Conservation (phyloP, 768 basidiomycete species). For the Paxillus involutus region DNA sequence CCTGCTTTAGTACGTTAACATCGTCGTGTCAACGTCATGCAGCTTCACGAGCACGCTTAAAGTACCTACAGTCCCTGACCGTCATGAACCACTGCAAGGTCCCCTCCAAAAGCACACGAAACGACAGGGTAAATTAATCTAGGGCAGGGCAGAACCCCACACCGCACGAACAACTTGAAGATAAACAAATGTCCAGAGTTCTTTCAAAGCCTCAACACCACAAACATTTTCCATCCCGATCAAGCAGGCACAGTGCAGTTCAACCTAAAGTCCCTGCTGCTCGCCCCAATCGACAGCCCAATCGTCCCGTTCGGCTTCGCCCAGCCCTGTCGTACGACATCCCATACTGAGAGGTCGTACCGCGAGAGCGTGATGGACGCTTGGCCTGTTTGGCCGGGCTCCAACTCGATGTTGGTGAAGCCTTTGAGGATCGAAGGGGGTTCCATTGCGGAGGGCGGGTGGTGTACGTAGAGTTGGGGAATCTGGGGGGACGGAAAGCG, state of each 20-base stretch:
- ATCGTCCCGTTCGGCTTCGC: constrained; percentile 62
- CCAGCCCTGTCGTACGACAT: constrained; percentile 74
- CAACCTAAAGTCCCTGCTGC: constrained; percentile 62
- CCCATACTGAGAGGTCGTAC: constrained; percentile 78
- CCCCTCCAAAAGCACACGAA: no score
- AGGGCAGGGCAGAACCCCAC: no score
- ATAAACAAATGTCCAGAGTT: no score
- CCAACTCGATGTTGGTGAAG: constrained; percentile 58
- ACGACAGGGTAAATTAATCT: no score
- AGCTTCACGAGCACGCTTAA: no score
- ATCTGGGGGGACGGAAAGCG: constrained; percentile 38
- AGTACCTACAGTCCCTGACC: no score
- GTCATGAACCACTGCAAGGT: no score
- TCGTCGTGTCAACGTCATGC: no score
- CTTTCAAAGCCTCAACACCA: not conserved
- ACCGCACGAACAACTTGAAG: no score
- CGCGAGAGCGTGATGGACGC: constrained; percentile 62
- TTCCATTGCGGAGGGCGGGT: constrained; percentile 60
- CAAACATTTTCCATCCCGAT: not conserved
- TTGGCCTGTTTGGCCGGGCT: constrained; percentile 43
- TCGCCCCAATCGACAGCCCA: constrained; percentile 63
- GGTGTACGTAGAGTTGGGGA: constrained; percentile 75
- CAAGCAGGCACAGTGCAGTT: constrained; percentile 34
- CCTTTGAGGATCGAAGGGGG: constrained; percentile 73
- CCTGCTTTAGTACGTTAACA: no score